Base-by-base conservation (phyloP, 768 basidiomycete species). In the Leccinum olivaceopallidum region DNA sequence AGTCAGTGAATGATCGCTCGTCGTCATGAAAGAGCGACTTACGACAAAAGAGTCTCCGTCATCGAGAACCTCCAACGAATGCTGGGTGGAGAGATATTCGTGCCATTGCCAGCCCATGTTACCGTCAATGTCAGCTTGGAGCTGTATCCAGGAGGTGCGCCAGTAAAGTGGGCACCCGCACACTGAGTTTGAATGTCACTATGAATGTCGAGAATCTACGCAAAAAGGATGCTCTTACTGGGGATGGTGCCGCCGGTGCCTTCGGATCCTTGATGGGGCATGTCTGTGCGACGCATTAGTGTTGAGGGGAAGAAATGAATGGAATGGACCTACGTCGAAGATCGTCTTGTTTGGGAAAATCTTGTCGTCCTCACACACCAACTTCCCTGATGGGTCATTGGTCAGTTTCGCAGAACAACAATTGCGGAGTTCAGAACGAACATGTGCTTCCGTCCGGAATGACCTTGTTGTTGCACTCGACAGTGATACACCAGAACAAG, bases 371-470 rank as follows among this genome's bases (percentile, higher is more conserved):
- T n/a, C n/a, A n/a, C n/a, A n/a, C n/a, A 18, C 6, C 60, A 63
- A 39, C 9, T 26, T 39, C 62, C 56, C 60, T 63, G 48, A 24
- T 49, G 22, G 20, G 48, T 13, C 1, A 20, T 30, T n/a, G 0
- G 10, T 61, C 6, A 58, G 53, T 16, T 12, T 55, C 3, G 14
- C n/a, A 18, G 5, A n/a, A 7, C 9, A 9, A 49, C 2, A 22
- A 4, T 4, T n/a, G 4, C 6, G 10, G 6, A 20, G 44, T 3
- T 37, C 37, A 37, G 37, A 8, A 63, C 60, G 3, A 12, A 63
- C 60, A 63, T 58, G 36, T 55, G 20, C 12, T 55, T 4, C 49
- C 56, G 12, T 56, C 14, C 5, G 60, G 62, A 28, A 58, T 62
- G 49, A 44, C 20, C 3, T 16, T 6, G 30, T 34, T 63, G 53